A percentile compares a stretch with the other conserved stretches of the same genome.
These are phyloP conservation scores for Gossypium gossypioides DNA, from an alignment of 441 rosid species.

Conservation along the genomic window DNA sequence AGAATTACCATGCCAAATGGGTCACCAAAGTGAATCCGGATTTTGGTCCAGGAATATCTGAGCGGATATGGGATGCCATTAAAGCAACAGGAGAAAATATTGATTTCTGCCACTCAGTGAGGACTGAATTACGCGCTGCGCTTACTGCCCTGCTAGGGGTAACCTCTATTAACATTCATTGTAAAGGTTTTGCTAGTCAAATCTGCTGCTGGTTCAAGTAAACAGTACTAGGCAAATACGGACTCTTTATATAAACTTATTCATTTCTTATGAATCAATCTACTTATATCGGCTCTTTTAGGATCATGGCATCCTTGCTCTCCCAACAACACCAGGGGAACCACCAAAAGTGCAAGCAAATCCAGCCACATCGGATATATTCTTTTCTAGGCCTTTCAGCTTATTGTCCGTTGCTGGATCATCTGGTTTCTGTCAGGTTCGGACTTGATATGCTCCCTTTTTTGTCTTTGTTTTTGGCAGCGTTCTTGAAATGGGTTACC, in stretches of 20 bases:
- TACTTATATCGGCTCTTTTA: constrained; percentile 16
- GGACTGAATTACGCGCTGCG: constrained; percentile 44
- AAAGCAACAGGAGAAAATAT: constrained; percentile 35
- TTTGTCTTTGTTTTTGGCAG: background rate
- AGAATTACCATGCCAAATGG: constrained; percentile 72
- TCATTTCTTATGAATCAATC: background rate
- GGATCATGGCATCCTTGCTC: constrained; percentile 60
- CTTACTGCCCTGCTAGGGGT: constrained; percentile 69
- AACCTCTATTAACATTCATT: constrained; percentile 15
- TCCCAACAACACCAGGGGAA: constrained; percentile 75
- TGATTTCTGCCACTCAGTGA: constrained; percentile 37
- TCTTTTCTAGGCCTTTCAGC: constrained; percentile 54
- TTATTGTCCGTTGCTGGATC: constrained; percentile 65
- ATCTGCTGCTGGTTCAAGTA: background rate
- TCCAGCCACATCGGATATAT: constrained; percentile 37
- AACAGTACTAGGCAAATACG: background rate
- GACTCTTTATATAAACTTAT: background rate
- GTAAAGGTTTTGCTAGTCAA: background rate
- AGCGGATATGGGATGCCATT: constrained; percentile 60
- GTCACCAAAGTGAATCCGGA: constrained; percentile 50
- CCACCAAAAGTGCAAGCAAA: constrained; percentile 69
- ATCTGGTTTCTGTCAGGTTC: constrained; percentile 87
- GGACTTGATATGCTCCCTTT: background rate
- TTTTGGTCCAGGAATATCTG: constrained; percentile 66
- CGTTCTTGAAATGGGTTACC: background rate